These are phyloP conservation scores for Populus euphratica DNA, from an alignment of 345 rosid genomes.

Conservation along the genomic window DNA sequence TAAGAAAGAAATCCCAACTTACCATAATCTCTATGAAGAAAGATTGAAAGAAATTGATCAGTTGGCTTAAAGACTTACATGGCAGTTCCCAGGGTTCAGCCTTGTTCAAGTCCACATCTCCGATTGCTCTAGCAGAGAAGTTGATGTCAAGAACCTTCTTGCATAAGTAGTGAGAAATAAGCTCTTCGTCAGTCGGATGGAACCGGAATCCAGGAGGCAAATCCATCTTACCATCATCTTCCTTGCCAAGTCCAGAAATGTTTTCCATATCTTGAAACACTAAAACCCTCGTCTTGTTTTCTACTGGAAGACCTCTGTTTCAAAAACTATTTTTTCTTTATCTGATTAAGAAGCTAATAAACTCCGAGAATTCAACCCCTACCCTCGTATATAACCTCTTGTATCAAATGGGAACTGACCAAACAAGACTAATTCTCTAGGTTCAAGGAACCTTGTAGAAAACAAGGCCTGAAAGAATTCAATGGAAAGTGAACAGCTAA, in stretches of 20 bases:
- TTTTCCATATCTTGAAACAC: slow-evolving; percentile 42
- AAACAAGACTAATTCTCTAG: slow-evolving; percentile 9
- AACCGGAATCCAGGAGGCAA: slow-evolving; percentile 91
- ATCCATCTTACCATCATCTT: slow-evolving; percentile 65
- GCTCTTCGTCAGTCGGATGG: slow-evolving; percentile 97
- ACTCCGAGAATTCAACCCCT: neutral
- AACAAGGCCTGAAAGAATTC: neutral
- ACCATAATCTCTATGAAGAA: neutral
- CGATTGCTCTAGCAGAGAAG: slow-evolving; percentile 73
- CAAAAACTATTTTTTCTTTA: neutral
- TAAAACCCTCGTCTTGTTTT: slow-evolving; percentile 25
- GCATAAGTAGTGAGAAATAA: slow-evolving; percentile 68
- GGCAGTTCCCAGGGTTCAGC: slow-evolving; percentile 99
- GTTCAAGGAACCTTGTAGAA: slow-evolving; percentile 10
- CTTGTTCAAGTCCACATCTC: slow-evolving; percentile 91
- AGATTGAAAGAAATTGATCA: neutral
- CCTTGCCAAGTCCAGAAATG: slow-evolving; percentile 40
- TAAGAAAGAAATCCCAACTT: neutral
- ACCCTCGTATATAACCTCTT: neutral
- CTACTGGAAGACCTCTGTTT: neutral
- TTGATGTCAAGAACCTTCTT: slow-evolving; percentile 57
- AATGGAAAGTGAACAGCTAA: slow-evolving; percentile 8
- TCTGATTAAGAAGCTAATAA: neutral
- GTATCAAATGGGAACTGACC: slow-evolving; percentile 6
- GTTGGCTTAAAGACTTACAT: slow-evolving; percentile 37